These are phyloP conservation scores for Cordyceps javanica DNA, from an alignment of 2,329 filamentous ascomycete species.

Conservation along the genomic window DNA sequence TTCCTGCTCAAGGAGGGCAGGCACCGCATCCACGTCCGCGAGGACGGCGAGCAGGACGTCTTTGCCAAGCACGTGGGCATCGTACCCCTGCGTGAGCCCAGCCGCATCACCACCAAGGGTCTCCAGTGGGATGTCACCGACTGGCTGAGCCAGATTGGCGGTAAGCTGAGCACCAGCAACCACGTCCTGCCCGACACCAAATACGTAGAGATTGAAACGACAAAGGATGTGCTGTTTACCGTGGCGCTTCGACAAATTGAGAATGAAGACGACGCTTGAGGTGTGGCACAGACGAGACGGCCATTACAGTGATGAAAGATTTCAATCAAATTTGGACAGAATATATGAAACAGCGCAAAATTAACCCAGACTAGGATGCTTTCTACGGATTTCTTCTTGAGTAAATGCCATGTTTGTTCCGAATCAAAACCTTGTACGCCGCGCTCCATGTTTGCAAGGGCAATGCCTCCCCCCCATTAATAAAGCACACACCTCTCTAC, in stretches of 20 bases:
- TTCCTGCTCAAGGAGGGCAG: constrained; percentile 67
- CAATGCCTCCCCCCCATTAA: background rate
- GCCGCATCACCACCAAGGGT: constrained; percentile 71
- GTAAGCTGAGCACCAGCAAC: constrained; percentile 73
- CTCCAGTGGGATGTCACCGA: constrained; percentile 85
- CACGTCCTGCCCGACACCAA: constrained; percentile 56
- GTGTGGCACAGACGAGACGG: background rate
- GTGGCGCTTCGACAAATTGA: constrained; percentile 50
- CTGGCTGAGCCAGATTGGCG: constrained; percentile 74
- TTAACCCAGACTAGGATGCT: background rate
- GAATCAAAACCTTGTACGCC: constrained; percentile 10
- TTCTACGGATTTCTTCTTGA: background rate
- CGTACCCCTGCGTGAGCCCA: constrained; percentile 73
- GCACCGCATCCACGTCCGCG: constrained; percentile 62
- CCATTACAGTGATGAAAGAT: background rate
- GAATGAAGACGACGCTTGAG: constrained; percentile 25
- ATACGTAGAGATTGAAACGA: constrained; percentile 57
- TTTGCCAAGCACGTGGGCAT: constrained; percentile 82
- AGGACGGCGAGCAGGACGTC: constrained; percentile 37
- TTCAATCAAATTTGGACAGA: no score
- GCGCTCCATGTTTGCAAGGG: constrained; percentile 12
- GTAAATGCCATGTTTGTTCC: constrained; percentile 4
- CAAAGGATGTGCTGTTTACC: constrained; percentile 65
- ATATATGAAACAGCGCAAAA: constrained; percentile 14
- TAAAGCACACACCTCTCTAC: background rate